Evolutionary conservation across 352 stramenopile genomes (phyloP), one percentile per base, ranked within the genome.

Genomic region (Phytophthora sp.): DNA sequence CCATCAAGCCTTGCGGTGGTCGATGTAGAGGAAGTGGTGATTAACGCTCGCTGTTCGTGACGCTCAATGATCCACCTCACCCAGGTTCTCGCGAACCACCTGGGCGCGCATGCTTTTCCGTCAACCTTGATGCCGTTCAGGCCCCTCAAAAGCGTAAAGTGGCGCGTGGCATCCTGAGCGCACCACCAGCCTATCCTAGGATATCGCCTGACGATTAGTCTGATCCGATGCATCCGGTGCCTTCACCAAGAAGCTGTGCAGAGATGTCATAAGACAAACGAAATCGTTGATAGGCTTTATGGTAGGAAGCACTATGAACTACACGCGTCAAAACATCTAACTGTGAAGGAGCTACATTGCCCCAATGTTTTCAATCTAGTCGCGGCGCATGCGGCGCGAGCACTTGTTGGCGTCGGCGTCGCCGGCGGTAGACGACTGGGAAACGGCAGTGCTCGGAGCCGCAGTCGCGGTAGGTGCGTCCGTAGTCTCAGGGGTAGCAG

Each of bases 351-450:
- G 28, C 42, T 41, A 12, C 23, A 12, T 15, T 54, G 13, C 13
- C 10, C 39, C 39, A 41, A 35, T 9, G 5, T 20, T 41, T 12
- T 51, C 26, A 35, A 31, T 63, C 46, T 72, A 72, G 17, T 64
- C 11, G 21, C 64, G 64, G n/a, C 63, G 57, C 43, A 53, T 55
- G 26, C 63, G 63, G 50, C 64, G 60, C 20, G 26, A 54, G 48
- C 65, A 69, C 28, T 69, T 69, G 20, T 30, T 51, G 2, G 34
- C 31, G 15, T 68, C 63, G 21, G 49, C 35, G 12, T 72, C 62
- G 20, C 56, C 56, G 20, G 23, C 62, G 26, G 58, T 34, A 12
- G 54, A 62, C 2, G 54, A 50, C 15, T 59, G 27, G 13, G 55
- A 41, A 3, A 28, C 50, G 4, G 59, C 42, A 13, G 26, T 42